These are phyloP conservation scores for Vanderwaltozyma yarrowii DNA, from an alignment of 805 yeast genomes.

Conservation along the genomic window DNA sequence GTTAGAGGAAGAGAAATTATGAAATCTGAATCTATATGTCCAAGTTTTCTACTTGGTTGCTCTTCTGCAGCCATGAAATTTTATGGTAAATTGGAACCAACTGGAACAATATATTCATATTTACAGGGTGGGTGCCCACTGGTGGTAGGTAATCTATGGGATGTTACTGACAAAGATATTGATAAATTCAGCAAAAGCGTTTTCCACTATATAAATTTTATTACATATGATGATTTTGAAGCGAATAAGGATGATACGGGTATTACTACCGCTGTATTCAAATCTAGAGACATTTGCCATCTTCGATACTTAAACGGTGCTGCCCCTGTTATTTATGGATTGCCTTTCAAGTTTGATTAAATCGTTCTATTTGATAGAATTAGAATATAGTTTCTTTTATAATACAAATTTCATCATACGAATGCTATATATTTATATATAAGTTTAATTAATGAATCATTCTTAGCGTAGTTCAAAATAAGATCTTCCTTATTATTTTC, in stretches of 20 bases:
- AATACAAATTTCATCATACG: background rate
- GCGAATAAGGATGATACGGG: conserved; percentile 13
- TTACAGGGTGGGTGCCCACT: conserved; percentile 73
- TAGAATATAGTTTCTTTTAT: too few relatives aligned
- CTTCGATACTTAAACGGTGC: conserved; percentile 77
- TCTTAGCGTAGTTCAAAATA: background rate
- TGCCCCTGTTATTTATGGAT: conserved; percentile 85
- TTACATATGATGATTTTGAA: conserved; percentile 5
- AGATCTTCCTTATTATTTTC: background rate
- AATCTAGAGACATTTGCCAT: conserved; percentile 58
- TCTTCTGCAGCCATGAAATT: conserved; percentile 64
- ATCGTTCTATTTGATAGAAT: background rate
- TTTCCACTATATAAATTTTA: conserved; percentile 58
- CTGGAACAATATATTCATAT: conserved; percentile 70
- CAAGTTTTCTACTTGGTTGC: conserved; percentile 74
- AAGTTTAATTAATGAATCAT: background rate
- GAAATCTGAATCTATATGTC: conserved; percentile 37
- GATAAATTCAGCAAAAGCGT: conserved; percentile 62
- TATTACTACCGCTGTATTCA: conserved; percentile 47
- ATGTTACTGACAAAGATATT: conserved; percentile 92
- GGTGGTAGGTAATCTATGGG: conserved; percentile 87
- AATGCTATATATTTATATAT: background rate
- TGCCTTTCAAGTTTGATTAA: conserved; percentile 37
- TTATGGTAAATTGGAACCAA: conserved; percentile 55
- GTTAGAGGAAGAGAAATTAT: conserved; percentile 47